A percentile compares a stretch with the other conserved stretches of the same genome.
Conservation (phyloP, 371 early-diverging fungal genomes). For the Mortierella sp. region DNA sequence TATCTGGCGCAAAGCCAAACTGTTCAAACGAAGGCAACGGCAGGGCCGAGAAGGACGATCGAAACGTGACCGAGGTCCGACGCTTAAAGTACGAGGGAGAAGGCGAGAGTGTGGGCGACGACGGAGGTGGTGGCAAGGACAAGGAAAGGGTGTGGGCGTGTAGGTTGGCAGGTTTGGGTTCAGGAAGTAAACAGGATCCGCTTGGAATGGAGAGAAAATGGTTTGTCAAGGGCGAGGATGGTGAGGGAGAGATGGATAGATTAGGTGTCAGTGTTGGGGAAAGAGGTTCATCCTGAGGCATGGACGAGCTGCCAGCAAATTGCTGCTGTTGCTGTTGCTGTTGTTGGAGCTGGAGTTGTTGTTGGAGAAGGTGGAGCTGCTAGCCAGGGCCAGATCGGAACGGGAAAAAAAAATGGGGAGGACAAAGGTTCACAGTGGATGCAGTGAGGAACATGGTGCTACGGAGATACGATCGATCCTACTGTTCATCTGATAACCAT, state of each 20-base stretch:
- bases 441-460: neutral
- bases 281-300: neutral
- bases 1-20: constrained; percentile 24
- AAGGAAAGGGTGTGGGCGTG: too few relatives aligned
- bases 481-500: too few relatives aligned
- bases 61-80: constrained; percentile 16
- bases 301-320: neutral
- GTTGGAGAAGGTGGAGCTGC: constrained; percentile 11
- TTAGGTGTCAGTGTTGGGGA: constrained; percentile 7
- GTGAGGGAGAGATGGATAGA: neutral
- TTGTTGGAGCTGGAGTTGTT: constrained; percentile 10
- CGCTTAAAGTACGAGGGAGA: constrained; percentile 6
- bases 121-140: neutral
- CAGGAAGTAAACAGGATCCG: too few relatives aligned
- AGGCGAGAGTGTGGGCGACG: neutral
- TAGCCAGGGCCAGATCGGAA: neutral
- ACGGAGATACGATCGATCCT: neutral
- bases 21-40: constrained; percentile 23
- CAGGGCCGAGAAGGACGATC: constrained; percentile 16
- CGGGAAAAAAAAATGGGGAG: neutral
- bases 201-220: neutral
- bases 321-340: constrained; percentile 8
- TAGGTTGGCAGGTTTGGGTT: too few relatives aligned
- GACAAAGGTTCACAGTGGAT: too few relatives aligned
- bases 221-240: neutral